These are phyloP conservation scores for Aspergillus calidoustus DNA, from an alignment of 2,329 filamentous ascomycete genomes.

Conservation along the genomic window DNA sequence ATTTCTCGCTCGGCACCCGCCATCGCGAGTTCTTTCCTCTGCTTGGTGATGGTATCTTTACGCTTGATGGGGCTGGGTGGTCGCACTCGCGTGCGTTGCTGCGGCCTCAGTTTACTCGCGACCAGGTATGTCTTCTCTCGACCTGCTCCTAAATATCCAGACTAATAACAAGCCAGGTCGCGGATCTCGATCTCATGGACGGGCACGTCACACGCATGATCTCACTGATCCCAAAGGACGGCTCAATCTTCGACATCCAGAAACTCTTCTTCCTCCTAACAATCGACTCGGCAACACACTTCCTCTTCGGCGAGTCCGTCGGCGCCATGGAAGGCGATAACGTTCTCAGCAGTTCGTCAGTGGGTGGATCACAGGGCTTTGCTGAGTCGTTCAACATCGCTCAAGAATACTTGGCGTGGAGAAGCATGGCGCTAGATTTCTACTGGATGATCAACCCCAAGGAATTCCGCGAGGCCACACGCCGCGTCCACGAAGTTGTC, in stretches of 20 bases:
- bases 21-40: constrained; percentile 64
- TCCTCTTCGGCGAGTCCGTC: constrained; percentile 78
- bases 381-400: constrained; percentile 43
- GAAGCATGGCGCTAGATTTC: constrained; percentile 36
- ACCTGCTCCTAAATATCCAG: not conserved
- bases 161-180: constrained; percentile 26
- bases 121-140: constrained; percentile 61
- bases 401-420: constrained; percentile 36
- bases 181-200: constrained; percentile 79
- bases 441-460: constrained; percentile 47
- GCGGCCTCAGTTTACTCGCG: constrained; percentile 82
- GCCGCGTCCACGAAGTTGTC: constrained; percentile 53
- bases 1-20: constrained; percentile 79
- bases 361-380: constrained; percentile 39
- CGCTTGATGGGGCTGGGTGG: constrained; percentile 78
- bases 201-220: constrained; percentile 74
- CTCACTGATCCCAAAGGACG: constrained; percentile 57
- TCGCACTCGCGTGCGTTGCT: constrained; percentile 78
- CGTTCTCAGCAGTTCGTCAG: constrained; percentile 51
- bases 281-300: constrained; percentile 84
- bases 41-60: constrained; percentile 58
- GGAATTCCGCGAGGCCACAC: constrained; percentile 45
- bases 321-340: constrained; percentile 58
- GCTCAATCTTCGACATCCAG: constrained; percentile 66
- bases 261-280: constrained; percentile 82